Base-by-base conservation (phyloP, 2,329 filamentous ascomycete species). In the Parastagonospora avenae region DNA sequence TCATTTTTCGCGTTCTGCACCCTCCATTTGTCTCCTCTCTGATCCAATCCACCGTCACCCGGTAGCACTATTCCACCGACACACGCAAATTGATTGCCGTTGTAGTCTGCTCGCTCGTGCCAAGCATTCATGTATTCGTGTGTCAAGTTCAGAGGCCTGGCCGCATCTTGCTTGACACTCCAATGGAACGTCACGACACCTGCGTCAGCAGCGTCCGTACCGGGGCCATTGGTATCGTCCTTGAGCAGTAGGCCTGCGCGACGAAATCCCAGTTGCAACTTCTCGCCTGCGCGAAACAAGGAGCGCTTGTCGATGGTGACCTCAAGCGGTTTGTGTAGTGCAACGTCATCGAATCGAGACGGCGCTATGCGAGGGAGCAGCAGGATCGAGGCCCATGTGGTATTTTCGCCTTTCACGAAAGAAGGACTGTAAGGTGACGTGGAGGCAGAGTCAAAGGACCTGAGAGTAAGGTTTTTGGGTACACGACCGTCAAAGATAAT, bases 61-160 rank as follows among this genome's bases (percentile, higher is more conserved):
- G 47, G 40, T 16, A 67, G 36, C 32, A 67, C 48, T n/a, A 65
- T 45, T 0, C 64, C 66, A 0, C 54, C 59, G 1, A 60, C 50
- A 33, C 67, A 66, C 4, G 48, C 59, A 16, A 65, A 67, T 29
- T 69, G 64, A 27, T 68, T 69, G 2, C 60, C 62, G 1, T 36
- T 36, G 27, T 61, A 68, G 43, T 67, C 64, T 6, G 60, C 60
- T 36, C 50, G 55, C 48, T 67, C 64, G 38, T 68, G 64, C 63
- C 62, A 68, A 14, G 67, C 59, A 28, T 66, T 67, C 63, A 68
- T 65, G 43, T 68, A 69, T 43, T 68, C 66, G 45, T 69, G 66
- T 8, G 50, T 62, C 11, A 69, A 33, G 40, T 69, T 69, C 33
- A 68, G 14, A 9, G 52, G 38, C 19, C 48, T 50, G 2, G 27